Conservation (phyloP, 768 basidiomycete species). For the Mrakia blollopis region DNA sequence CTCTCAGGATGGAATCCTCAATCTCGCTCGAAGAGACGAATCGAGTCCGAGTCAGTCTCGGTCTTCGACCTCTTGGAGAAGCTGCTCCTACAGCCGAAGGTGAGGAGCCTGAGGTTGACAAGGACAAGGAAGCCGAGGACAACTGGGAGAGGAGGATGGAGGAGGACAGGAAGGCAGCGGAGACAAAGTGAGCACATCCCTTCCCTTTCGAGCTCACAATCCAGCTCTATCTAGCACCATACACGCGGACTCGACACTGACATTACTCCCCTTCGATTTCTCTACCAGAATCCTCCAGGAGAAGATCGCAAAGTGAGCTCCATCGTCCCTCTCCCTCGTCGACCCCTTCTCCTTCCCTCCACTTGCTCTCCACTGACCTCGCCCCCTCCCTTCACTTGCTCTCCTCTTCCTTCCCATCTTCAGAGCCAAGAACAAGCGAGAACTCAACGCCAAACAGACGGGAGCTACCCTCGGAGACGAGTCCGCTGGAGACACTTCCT, state of each 20-base stretch:
- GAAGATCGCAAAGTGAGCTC: constrained; percentile 79
- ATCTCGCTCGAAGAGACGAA: constrained; percentile 46
- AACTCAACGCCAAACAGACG: constrained; percentile 85
- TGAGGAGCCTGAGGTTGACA: constrained; percentile 45
- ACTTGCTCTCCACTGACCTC: constrained; percentile 7
- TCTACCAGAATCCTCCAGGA: constrained; percentile 62
- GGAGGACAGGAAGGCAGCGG: constrained; percentile 62
- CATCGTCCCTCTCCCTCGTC: constrained; percentile 29
- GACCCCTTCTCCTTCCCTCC: constrained; percentile 21
- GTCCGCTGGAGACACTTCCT: constrained; percentile 58
- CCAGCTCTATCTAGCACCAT: background rate
- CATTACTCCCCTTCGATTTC: constrained; percentile 32
- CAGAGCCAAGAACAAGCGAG: constrained; percentile 81
- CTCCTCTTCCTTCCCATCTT: constrained; percentile 45
- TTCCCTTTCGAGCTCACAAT: background rate
- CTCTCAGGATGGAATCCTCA: constrained; percentile 31
- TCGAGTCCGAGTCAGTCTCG: constrained; percentile 88
- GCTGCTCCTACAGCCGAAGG: constrained; percentile 58
- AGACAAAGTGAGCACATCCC: constrained; percentile 44
- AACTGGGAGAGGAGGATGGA: constrained; percentile 76
- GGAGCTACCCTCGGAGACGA: constrained; percentile 79
- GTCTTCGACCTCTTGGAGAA: constrained; percentile 87
- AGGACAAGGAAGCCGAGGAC: constrained; percentile 74
- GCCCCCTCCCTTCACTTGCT: background rate
- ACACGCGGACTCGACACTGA: background rate